Evolutionary conservation across 768 basidiomycete species (phyloP).

Genomic region (Boletus eberwhitei): DNA sequence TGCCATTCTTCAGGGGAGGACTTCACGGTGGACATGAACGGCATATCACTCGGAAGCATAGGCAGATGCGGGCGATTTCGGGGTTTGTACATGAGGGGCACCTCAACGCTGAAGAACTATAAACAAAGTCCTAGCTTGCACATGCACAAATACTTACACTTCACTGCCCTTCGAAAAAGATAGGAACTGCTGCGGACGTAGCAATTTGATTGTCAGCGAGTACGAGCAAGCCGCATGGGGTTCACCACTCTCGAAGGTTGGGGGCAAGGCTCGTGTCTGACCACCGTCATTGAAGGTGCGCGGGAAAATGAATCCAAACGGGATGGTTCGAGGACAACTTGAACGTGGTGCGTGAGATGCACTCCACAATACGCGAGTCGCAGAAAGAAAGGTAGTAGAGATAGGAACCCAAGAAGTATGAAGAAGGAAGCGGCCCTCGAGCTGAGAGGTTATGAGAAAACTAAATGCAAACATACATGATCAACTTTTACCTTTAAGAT

Average conservation of each 20-base stretch:
- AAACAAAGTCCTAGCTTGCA: background rate
- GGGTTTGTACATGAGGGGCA: slow-evolving; percentile 52
- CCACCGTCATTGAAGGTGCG: slow-evolving; percentile 39
- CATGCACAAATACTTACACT: slow-evolving; percentile 34
- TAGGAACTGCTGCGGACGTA: slow-evolving; percentile 37
- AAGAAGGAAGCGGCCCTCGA: slow-evolving; percentile 24
- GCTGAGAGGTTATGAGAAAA: slow-evolving; percentile 9
- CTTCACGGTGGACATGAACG: slow-evolving; percentile 59
- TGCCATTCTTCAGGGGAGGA: slow-evolving; percentile 65
- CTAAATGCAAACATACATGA: background rate
- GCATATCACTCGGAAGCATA: slow-evolving; percentile 40
- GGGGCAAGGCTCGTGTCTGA: slow-evolving; percentile 42
- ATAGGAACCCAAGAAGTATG: slow-evolving; percentile 12
- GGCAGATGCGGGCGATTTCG: slow-evolving; percentile 53
- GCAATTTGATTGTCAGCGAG: slow-evolving; percentile 42
- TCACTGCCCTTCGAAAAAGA: slow-evolving; percentile 46
- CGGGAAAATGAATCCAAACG: slow-evolving; percentile 47
- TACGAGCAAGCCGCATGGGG: slow-evolving; percentile 41
- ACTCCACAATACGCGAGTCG: slow-evolving; percentile 19
- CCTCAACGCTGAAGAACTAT: slow-evolving; percentile 36
- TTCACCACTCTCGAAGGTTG: slow-evolving; percentile 36
- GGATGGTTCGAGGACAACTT: slow-evolving; percentile 34
- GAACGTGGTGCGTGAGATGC: slow-evolving; percentile 1
- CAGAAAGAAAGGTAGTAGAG: slow-evolving; percentile 17
- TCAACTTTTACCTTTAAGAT: slow-evolving; percentile 19